Conservation (phyloP, 2,329 filamentous ascomycete genomes). For the Alternaria solani region DNA sequence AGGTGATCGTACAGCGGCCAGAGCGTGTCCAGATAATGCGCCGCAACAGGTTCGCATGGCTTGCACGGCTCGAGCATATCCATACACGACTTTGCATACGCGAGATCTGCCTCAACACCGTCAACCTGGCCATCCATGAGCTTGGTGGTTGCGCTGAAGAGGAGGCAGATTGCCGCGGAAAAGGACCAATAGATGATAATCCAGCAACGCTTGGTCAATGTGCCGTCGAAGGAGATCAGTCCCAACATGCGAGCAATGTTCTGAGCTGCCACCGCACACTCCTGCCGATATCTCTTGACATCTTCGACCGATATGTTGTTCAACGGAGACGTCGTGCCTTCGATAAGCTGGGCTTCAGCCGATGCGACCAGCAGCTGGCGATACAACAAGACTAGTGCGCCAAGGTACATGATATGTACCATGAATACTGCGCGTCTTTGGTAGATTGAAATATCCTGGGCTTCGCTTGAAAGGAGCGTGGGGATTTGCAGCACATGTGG, state of each 20-base stretch:
- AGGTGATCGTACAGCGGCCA: constrained; percentile 48
- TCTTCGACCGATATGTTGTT: constrained; percentile 40
- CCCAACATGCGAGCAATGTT: constrained; percentile 47
- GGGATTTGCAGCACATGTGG: constrained; percentile 43
- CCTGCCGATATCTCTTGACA: constrained; percentile 37
- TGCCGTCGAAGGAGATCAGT: constrained; percentile 46
- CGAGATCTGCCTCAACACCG: constrained; percentile 43
- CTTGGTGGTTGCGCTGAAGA: constrained; percentile 46
- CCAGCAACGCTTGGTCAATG: constrained; percentile 49
- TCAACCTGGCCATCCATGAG: constrained; percentile 44
- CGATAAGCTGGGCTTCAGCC: constrained; percentile 41
- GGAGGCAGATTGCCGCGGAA: constrained; percentile 44
- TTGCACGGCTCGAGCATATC: constrained; percentile 47
- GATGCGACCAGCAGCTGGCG: constrained; percentile 46
- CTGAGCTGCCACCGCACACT: constrained; percentile 47
- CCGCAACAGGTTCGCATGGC: constrained; percentile 43
- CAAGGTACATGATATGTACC: constrained; percentile 52
- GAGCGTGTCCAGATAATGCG: constrained; percentile 43
- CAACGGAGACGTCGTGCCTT: constrained; percentile 31
- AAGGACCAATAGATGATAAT: constrained; percentile 52
- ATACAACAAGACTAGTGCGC: constrained; percentile 48
- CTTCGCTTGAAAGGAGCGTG: constrained; percentile 36
- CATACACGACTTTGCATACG: constrained; percentile 46
- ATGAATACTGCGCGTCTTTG: constrained; percentile 49
- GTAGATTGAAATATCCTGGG: constrained; percentile 37